phyloP scores from a whole-genome alignment of 441 rosid genomes.

The Gossypium lobatum region DNA sequence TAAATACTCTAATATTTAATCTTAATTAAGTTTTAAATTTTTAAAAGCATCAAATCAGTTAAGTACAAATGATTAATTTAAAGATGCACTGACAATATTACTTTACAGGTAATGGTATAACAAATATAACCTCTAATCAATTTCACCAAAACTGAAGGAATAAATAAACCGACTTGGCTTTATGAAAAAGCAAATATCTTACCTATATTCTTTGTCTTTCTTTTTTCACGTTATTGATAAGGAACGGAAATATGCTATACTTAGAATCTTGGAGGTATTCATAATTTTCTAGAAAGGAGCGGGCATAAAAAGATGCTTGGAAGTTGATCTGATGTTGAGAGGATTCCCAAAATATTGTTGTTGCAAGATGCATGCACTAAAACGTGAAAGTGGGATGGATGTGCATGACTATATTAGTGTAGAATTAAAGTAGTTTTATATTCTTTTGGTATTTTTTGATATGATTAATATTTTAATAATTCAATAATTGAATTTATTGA shows the following conservation, averaged over 20 bases:
- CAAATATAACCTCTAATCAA: too few relatives aligned
- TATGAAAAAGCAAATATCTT: not conserved
- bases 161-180: not conserved
- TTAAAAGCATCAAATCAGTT: too few relatives aligned
- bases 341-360: not conserved
- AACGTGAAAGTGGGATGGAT: not conserved
- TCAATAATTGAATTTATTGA: too few relatives aligned
- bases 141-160: constrained; percentile 6
- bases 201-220: not conserved
- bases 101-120: too few relatives aligned
- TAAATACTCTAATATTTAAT: too few relatives aligned
- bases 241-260: not conserved
- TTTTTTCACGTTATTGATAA: not conserved
- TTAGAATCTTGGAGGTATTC: not conserved
- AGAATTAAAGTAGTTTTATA: not conserved
- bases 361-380: not conserved
- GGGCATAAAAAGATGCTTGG: not conserved
- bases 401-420: not conserved
- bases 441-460: too few relatives aligned
- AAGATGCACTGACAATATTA: too few relatives aligned
- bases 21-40: too few relatives aligned
- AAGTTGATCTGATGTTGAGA: not conserved
- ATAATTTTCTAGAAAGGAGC: not conserved
- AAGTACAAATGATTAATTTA: too few relatives aligned
- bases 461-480: too few relatives aligned